These are phyloP conservation scores for Heritiera fomes DNA, from an alignment of 345 rosid species.

Conservation along the genomic window DNA sequence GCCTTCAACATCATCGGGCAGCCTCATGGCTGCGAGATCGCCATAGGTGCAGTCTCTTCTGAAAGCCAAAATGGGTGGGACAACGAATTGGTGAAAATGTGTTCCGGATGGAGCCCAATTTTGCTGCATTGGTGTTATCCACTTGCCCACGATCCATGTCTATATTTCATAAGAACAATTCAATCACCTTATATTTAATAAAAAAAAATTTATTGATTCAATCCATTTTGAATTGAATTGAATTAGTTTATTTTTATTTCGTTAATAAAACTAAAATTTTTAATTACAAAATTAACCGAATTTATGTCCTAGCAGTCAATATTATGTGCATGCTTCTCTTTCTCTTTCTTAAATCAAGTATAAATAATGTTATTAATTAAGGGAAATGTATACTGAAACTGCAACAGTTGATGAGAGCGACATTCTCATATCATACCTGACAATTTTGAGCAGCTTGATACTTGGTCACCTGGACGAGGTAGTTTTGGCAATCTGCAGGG, in stretches of 20 bases:
- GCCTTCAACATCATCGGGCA: conserved; percentile 85
- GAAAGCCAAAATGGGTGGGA: conserved; percentile 76
- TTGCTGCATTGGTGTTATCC: conserved; percentile 91
- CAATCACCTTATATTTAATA: not conserved
- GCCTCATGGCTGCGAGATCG: conserved; percentile 95
- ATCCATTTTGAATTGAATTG: too few relatives aligned
- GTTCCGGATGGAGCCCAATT: conserved; percentile 93
- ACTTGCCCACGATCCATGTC: conserved; percentile 99
- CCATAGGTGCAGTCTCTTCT: conserved; percentile 90
- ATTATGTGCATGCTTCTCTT: too few relatives aligned
- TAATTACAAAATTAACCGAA: too few relatives aligned
- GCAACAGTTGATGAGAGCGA: not conserved
- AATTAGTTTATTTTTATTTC: too few relatives aligned
- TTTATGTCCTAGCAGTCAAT: too few relatives aligned
- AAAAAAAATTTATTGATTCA: too few relatives aligned
- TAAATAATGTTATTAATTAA: not conserved
- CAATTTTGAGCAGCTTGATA: conserved; percentile 86
- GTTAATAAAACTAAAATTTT: too few relatives aligned
- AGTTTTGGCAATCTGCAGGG: conserved; percentile 67
- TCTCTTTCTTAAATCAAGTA: too few relatives aligned
- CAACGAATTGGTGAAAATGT: conserved; percentile 97
- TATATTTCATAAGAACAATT: conserved; percentile 28
- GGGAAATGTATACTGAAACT: not conserved
- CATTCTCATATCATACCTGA: conserved; percentile 48
- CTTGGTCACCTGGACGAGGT: conserved; percentile 90